A percentile compares a stretch with the other conserved stretches of the same genome.
Evolutionary conservation across 1,284 basidiomycete genomes (phyloP).

Genomic region (Amylostereum areolatum): DNA sequence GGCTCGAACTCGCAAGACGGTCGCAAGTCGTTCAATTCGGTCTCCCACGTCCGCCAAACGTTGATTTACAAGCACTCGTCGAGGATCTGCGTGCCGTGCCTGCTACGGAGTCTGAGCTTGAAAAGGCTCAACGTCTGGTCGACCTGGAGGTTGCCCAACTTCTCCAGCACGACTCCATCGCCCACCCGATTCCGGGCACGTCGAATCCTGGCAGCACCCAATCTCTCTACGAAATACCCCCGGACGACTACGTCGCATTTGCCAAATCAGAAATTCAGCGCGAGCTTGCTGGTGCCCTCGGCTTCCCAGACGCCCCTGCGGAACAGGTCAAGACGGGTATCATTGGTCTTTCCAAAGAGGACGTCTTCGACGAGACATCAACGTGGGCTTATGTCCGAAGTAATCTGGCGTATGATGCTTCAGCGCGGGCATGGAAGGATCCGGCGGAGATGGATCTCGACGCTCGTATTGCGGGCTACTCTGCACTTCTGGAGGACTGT

Average conservation of each 20-base stretch:
- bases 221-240: slow-evolving; percentile 72
- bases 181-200: slow-evolving; percentile 87
- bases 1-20: slow-evolving; percentile 73
- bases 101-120: slow-evolving; percentile 39
- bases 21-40: slow-evolving; percentile 79
- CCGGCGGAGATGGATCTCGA: slow-evolving; percentile 48
- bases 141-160: slow-evolving; percentile 77
- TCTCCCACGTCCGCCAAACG: slow-evolving; percentile 82
- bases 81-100: slow-evolving; percentile 45
- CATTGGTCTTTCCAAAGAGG: slow-evolving; percentile 51
- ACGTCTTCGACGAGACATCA: slow-evolving; percentile 46
- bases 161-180: slow-evolving; percentile 84
- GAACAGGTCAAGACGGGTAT: slow-evolving; percentile 76
- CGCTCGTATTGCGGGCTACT: slow-evolving; percentile 62
- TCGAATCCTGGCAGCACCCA: slow-evolving; percentile 69
- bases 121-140: slow-evolving; percentile 60
- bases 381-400: slow-evolving; percentile 69
- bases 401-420: slow-evolving; percentile 57
- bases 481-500: slow-evolving; percentile 53
- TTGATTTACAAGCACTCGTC: slow-evolving; percentile 68
- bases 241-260: slow-evolving; percentile 69
- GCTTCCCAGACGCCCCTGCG: slow-evolving; percentile 79
- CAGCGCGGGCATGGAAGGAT: slow-evolving; percentile 63
- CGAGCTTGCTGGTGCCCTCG: slow-evolving; percentile 77
- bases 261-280: slow-evolving; percentile 73